Percentiles rank a stretch among this genome's conserved stretches.
Conservation (phyloP, 208 protist species). For the Novymonas esmeraldas region DNA sequence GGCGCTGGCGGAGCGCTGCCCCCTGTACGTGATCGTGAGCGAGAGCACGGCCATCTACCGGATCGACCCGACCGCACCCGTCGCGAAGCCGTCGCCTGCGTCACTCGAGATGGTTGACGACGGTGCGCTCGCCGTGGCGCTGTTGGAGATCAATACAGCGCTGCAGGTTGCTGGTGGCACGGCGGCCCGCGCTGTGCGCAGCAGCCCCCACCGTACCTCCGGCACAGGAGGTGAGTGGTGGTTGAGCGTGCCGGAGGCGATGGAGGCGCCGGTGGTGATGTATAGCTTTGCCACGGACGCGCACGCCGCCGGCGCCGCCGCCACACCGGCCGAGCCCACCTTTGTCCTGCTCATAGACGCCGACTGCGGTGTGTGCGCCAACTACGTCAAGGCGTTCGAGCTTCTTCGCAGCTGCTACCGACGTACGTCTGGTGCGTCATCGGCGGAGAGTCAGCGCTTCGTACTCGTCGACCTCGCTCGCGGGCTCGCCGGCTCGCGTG, state of each 20-base stretch:
- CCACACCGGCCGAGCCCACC: slow-evolving; percentile 1
- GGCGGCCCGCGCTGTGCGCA: slow-evolving; percentile 2
- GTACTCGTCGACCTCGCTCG: background rate
- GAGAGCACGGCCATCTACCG: background rate
- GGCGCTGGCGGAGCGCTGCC: background rate
- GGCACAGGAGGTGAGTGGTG: slow-evolving; percentile 10
- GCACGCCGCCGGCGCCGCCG: background rate
- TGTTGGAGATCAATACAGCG: background rate
- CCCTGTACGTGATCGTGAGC: slow-evolving; percentile 9
- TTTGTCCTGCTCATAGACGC: slow-evolving; percentile 41
- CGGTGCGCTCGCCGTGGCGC: background rate
- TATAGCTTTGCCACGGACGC: background rate
- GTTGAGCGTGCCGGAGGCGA: slow-evolving; percentile 6
- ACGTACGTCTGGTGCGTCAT: slow-evolving; percentile 1
- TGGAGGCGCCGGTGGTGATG: slow-evolving; percentile 13
- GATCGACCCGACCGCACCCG: background rate
- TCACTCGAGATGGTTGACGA: background rate
- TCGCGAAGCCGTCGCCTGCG: background rate
- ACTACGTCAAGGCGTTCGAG: slow-evolving; percentile 44
- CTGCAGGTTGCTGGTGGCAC: background rate
- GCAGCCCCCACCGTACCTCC: background rate
- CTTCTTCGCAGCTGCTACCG: slow-evolving; percentile 26
- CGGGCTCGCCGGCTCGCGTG: background rate
- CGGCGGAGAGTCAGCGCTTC: background rate
- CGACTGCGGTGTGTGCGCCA: slow-evolving; percentile 47